Evolutionary conservation across 2,329 filamentous ascomycete genomes (phyloP).

Genomic region (Allantophomopsis lycopodina): DNA sequence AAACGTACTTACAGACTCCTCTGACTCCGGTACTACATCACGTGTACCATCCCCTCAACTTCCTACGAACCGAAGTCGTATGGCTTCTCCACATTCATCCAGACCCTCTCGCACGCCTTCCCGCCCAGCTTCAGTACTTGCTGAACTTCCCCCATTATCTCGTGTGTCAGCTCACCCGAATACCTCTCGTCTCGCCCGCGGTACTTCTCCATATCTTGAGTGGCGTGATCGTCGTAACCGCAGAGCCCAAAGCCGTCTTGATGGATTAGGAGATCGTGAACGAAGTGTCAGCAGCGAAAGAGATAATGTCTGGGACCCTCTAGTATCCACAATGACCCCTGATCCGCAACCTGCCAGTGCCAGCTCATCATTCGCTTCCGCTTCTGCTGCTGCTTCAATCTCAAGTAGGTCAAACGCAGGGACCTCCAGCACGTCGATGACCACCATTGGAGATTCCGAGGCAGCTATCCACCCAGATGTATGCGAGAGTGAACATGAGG

Average conservation of each 20-base stretch:
- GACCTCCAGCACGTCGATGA: constrained; percentile 9
- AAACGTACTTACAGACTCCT: too few relatives aligned
- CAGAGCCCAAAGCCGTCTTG: constrained; percentile 13
- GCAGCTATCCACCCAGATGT: not conserved
- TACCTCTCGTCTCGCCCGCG: constrained; percentile 9
- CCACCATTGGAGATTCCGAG: constrained; percentile 11
- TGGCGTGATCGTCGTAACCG: too few relatives aligned
- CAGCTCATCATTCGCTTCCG: constrained; percentile 57
- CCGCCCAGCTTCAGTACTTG: too few relatives aligned
- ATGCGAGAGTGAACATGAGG: constrained; percentile 4
- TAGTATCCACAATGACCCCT: constrained; percentile 67
- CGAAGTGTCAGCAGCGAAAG: constrained; percentile 64
- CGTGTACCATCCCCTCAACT: too few relatives aligned
- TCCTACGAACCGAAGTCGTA: too few relatives aligned
- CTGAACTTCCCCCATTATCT: not conserved
- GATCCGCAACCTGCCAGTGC: constrained; percentile 70
- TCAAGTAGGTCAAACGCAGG: constrained; percentile 1
- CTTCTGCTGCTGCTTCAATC: constrained; percentile 13
- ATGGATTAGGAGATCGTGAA: constrained; percentile 75
- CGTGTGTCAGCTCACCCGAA: not conserved
- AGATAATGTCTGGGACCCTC: constrained; percentile 61
- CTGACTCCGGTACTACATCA: too few relatives aligned
- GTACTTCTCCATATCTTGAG: too few relatives aligned
- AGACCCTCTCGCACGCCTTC: too few relatives aligned
- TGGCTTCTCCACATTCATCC: too few relatives aligned